Evolutionary conservation across 805 yeast genomes (phyloP).

Genomic region (Teunomyces gatunensis): DNA sequence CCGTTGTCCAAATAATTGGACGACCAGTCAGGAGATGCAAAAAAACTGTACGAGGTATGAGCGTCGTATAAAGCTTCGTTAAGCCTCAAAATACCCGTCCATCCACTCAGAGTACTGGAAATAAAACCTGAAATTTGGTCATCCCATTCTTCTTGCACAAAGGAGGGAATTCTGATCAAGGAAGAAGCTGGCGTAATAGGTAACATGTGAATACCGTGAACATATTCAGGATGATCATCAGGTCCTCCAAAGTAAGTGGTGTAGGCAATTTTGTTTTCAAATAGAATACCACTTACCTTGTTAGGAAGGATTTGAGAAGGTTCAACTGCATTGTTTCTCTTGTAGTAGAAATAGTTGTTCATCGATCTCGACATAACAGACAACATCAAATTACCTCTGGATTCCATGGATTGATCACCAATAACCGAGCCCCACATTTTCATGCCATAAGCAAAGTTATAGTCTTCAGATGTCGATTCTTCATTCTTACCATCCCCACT

Average conservation of each 20-base stretch:
- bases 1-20: slow-evolving; percentile 55
- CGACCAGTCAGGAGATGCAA: slow-evolving; percentile 28
- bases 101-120: slow-evolving; percentile 47
- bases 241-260: slow-evolving; percentile 22
- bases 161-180: slow-evolving; percentile 16
- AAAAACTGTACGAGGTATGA: slow-evolving; percentile 38
- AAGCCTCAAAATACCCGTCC: slow-evolving; percentile 58
- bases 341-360: slow-evolving; percentile 19
- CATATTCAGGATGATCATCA: slow-evolving; percentile 16
- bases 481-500: slow-evolving; percentile 21
- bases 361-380: slow-evolving; percentile 18
- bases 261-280: slow-evolving; percentile 23
- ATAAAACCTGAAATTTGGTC: slow-evolving; percentile 28
- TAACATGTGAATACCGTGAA: slow-evolving; percentile 26
- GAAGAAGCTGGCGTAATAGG: slow-evolving; percentile 25
- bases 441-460: slow-evolving; percentile 25
- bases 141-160: slow-evolving; percentile 23
- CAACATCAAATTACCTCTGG: slow-evolving; percentile 26
- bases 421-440: slow-evolving; percentile 22
- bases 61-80: slow-evolving; percentile 48
- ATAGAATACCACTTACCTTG: slow-evolving; percentile 22
- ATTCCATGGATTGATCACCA: slow-evolving; percentile 21
- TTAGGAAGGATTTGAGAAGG: slow-evolving; percentile 15
- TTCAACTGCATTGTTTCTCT: slow-evolving; percentile 16
- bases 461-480: slow-evolving; percentile 23